These are phyloP conservation scores for Penicillium roqueforti DNA, from an alignment of 495 filamentous ascomycete genomes.

Conservation along the genomic window DNA sequence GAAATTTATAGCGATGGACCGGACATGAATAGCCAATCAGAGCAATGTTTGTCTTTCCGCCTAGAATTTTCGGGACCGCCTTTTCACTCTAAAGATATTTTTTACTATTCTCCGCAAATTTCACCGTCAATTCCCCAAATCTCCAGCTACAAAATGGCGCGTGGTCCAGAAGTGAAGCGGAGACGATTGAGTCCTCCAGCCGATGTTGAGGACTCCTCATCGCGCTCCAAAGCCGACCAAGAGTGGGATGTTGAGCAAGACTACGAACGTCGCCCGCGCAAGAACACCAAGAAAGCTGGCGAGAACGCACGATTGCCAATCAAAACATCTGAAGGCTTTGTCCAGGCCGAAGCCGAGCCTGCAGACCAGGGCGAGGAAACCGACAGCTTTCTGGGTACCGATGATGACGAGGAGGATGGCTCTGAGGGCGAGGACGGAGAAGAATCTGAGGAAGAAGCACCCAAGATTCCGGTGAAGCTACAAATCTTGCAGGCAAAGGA, in stretches of 20 bases:
- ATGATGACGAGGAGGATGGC: constrained; percentile 39
- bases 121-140: not conserved
- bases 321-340: constrained; percentile 68
- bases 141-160: constrained; percentile 3
- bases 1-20: constrained; percentile 1
- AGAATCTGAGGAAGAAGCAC: constrained; percentile 49
- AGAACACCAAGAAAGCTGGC: constrained; percentile 63
- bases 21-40: not conserved
- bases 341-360: constrained; percentile 54
- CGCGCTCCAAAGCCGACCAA: constrained; percentile 35
- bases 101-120: constrained; percentile 1
- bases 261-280: constrained; percentile 77
- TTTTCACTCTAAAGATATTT: constrained; percentile 4
- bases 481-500: constrained; percentile 87
- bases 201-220: constrained; percentile 30
- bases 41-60: not conserved
- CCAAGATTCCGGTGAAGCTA: constrained; percentile 64
- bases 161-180: constrained; percentile 7
- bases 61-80: constrained; percentile 11
- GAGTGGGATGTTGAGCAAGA: constrained; percentile 87
- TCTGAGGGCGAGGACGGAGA: constrained; percentile 44
- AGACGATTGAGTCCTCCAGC: constrained; percentile 46
- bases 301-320: constrained; percentile 76
- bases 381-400: constrained; percentile 51
- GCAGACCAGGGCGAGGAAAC: constrained; percentile 45